Base-by-base conservation (phyloP, 1,284 basidiomycete species). In the Porogramme epimiltina region DNA sequence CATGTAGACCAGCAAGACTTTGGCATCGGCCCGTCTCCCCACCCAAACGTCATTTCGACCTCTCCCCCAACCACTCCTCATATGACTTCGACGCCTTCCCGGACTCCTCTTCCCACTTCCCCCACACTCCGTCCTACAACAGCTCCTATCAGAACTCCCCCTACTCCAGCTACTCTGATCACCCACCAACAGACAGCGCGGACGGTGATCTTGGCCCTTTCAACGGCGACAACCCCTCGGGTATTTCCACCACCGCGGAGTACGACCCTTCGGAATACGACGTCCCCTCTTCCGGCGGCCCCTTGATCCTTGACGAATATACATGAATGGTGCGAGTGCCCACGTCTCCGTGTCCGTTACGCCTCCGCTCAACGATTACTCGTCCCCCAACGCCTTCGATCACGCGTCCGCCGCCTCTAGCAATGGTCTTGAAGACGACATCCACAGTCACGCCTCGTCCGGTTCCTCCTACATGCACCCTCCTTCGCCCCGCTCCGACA, bases 131-230 rank as follows among this genome's bases (percentile, higher is more conserved):
- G 23, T 80, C 79, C 44, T 80, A 80, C 70, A 77, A 77, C 59
- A 78, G 78, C 53, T 79, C 78, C 1, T 80, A 79, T 65, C 75
- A 82, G 63, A 80, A 83, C n/a, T n/a, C n/a, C n/a, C n/a, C n/a
- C n/a, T n/a, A n/a, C n/a, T n/a, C n/a, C n/a, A n/a, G n/a, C n/a
- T 75, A 81, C 56, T 86, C 84, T 2, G 86, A 88, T 24, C 82
- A 89, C 10, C 65, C 66, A 20, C 76, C 76, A 51, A 82, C 80
- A 66, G 73, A 74, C 63, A 71, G 70, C 38, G 74, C 77, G 37
- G 74, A 78, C n/a, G n/a, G n/a, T n/a, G n/a, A n/a, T n/a, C n/a
- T n/a, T n/a, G n/a, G n/a, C n/a, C n/a, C n/a, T n/a, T n/a, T n/a
- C n/a, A n/a, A n/a, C n/a, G n/a, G n/a, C n/a, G n/a, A n/a, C n/a